Evolutionary conservation across 257 asterid genomes (phyloP).

Genomic region (Marsdenia floribunda): DNA sequence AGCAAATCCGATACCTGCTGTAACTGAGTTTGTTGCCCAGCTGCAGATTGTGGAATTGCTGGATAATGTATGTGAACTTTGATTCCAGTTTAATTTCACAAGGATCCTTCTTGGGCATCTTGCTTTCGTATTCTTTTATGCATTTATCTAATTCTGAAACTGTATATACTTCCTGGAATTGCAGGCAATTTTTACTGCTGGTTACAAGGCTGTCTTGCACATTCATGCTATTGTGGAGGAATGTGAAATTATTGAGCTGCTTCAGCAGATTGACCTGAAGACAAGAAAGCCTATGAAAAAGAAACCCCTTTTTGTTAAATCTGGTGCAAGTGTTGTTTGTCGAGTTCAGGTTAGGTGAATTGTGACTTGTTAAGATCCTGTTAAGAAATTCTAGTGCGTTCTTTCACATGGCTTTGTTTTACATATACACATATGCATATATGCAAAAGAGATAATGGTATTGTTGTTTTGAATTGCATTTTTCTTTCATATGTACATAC

Average conservation of each 20-base stretch:
- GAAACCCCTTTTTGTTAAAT: conserved; percentile 88
- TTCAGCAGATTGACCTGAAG: conserved; percentile 73
- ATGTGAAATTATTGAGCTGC: conserved; percentile 85
- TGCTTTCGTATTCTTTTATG: background rate
- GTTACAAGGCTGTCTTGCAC: conserved; percentile 97
- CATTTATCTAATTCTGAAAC: background rate
- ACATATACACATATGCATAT: background rate
- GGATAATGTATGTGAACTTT: conserved; percentile 58
- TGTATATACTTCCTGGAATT: conserved; percentile 1
- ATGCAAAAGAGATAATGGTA: background rate
- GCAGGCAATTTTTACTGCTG: conserved; percentile 95
- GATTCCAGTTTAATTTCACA: background rate
- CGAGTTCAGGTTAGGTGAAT: conserved; percentile 59
- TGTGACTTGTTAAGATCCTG: background rate
- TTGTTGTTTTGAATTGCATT: background rate
- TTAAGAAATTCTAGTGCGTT: background rate
- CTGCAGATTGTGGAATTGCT: conserved; percentile 86
- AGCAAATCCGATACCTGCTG: conserved; percentile 71
- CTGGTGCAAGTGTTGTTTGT: conserved; percentile 71
- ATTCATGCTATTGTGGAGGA: conserved; percentile 89
- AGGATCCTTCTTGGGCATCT: background rate
- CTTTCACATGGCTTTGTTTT: background rate
- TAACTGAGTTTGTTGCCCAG: conserved; percentile 79
- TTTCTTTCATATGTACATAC: background rate
- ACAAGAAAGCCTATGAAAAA: conserved; percentile 68